phyloP scores from a whole-genome alignment of 2,329 filamentous ascomycete species.

The Fusarium vanettenii region DNA sequence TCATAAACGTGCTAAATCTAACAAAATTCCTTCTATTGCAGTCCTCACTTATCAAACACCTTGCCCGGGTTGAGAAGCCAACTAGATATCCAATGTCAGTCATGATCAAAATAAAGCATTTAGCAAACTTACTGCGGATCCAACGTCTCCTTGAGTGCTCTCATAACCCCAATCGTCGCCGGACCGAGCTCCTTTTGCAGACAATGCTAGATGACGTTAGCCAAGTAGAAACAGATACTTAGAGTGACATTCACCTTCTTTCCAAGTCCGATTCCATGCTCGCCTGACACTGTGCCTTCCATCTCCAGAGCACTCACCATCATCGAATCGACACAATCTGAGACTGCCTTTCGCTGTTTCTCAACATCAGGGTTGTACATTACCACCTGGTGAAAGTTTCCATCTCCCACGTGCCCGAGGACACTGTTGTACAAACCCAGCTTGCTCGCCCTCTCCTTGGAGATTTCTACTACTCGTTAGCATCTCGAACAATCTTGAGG shows the following conservation, averaged over 20 bases:
- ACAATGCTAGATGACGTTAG: constrained; percentile 49
- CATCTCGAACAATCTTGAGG: too few relatives aligned
- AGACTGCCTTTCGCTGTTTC: constrained; percentile 64
- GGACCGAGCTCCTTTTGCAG: constrained; percentile 72
- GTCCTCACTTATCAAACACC: constrained; percentile 64
- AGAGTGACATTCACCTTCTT: constrained; percentile 69
- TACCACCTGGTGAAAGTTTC: constrained; percentile 75
- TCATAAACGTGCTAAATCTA: not conserved
- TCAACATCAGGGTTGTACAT: constrained; percentile 61
- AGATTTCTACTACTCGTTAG: constrained; percentile 59
- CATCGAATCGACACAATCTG: constrained; percentile 74
- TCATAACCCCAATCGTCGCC: constrained; percentile 75
- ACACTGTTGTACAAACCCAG: constrained; percentile 74
- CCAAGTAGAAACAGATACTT: not conserved
- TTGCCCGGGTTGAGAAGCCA: constrained; percentile 79
- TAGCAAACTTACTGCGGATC: constrained; percentile 62
- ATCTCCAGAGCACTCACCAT: constrained; percentile 76
- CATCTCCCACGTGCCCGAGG: constrained; percentile 80
- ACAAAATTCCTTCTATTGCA: not conserved
- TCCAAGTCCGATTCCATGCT: constrained; percentile 77
- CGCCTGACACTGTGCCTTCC: constrained; percentile 79
- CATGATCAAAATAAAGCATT: not conserved
- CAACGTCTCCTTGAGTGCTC: constrained; percentile 70
- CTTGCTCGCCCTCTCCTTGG: constrained; percentile 72
- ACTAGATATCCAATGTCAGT: constrained; percentile 39